Evolutionary conservation across 2,329 filamentous ascomycete genomes (phyloP), one percentile per base, ranked within the genome.

Genomic region (Xylogone sp.): DNA sequence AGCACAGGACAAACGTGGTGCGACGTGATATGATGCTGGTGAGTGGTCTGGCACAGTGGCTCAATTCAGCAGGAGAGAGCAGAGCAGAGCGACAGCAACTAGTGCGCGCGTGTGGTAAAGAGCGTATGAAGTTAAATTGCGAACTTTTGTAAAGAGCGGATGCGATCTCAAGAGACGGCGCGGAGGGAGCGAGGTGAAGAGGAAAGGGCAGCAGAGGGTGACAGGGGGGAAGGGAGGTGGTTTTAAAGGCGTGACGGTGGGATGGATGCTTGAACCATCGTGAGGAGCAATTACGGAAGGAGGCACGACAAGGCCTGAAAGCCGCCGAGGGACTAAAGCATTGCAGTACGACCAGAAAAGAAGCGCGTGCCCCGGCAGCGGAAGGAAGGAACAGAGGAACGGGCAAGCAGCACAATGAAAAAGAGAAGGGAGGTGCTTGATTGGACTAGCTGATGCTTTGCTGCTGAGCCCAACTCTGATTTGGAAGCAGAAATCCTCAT

Each of bases 91-190:
- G 51, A 56, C 54, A 49, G 58, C 55, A 53, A 54, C 53, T 56
- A 49, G 58, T 55, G 57, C 58, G 55, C 50, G 55, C 55, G 49
- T 54, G 22, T n/a, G 43, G 8, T 39, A 59, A 54, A 42, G 50
- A 56, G 31, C 56, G 48, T 45, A 54, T 42, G 48, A 56, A 42
- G 43, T 43, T 45, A 42, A 43, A 27, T 27, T 27, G 10, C 24
- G 24, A 27, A 6, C 24, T 27, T 27, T 27, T 27, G 5, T 46
- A 53, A 48, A 34, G 50, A 51, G 43, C 21, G 21, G 16, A 12
- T 42, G 21, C 27, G 47, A 21, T 45, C 29, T 20, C 21, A 20
- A 42, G 19, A 43, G 34, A 48, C 42, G 39, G 45, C 42, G 18
- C 46, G 46, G n/a, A 51, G 29, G 13, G 51, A 52, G 45, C 34